These are phyloP conservation scores for Chlamydomonas reinhardtii DNA, from an alignment of 163 green algal genomes.

Conservation along the genomic window DNA sequence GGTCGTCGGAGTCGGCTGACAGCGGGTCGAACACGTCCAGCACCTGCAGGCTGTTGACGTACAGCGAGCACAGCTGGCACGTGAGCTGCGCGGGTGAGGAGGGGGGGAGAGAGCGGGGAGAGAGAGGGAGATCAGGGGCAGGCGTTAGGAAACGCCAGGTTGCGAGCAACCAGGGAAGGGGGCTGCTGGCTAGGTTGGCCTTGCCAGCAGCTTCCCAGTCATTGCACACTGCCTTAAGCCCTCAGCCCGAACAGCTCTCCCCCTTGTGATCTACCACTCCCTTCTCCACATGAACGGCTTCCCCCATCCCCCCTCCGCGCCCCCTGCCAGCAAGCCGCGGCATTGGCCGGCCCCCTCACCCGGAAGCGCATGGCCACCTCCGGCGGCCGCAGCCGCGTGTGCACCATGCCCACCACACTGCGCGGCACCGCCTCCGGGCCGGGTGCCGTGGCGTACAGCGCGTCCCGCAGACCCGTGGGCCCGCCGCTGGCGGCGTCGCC, in stretches of 20 bases:
- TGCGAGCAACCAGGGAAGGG: no score
- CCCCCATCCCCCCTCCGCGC: no score
- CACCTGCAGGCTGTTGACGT: conserved; percentile 19
- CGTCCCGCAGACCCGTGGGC: neutral
- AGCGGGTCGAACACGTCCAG: conserved; percentile 10
- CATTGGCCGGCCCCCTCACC: neutral
- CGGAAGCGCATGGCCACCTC: neutral
- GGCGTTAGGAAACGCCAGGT: no score
- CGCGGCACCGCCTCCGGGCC: neutral
- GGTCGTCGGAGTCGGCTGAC: neutral
- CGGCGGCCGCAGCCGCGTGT: neutral
- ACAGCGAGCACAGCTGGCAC: conserved; percentile 26
- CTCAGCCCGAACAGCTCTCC: no score
- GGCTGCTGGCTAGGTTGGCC: no score
- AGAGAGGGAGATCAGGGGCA: no score
- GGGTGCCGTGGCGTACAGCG: neutral
- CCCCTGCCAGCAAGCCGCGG: neutral
- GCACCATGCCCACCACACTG: neutral
- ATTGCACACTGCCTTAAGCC: no score
- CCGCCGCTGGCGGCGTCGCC: neutral
- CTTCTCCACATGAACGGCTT: no score
- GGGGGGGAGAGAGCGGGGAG: no score
- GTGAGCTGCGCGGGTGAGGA: neutral
- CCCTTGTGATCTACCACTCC: no score
- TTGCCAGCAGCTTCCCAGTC: no score